These are phyloP conservation scores for Solanum gracilifrons DNA, from an alignment of 257 asterid species.

Conservation along the genomic window DNA sequence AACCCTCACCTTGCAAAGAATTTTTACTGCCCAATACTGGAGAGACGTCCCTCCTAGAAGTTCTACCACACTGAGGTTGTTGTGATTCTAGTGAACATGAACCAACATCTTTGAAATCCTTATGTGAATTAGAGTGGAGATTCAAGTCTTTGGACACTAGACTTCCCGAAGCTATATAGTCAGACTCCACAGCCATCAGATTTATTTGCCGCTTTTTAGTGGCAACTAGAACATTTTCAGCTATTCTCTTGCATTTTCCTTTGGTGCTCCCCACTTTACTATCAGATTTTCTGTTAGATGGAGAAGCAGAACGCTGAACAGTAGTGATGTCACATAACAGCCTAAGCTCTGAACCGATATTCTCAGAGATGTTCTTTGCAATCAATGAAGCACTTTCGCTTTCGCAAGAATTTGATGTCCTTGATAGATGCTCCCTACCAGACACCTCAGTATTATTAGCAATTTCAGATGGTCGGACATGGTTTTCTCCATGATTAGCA, in stretches of 20 bases:
- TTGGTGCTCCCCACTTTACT: constrained; percentile 39
- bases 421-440: constrained; percentile 42
- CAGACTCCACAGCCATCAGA: constrained; percentile 40
- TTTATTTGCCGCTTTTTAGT: constrained; percentile 60
- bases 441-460: constrained; percentile 27
- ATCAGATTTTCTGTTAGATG: constrained; percentile 29
- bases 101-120: constrained; percentile 11
- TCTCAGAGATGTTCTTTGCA: constrained; percentile 24
- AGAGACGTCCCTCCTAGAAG: constrained; percentile 44
- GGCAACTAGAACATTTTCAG: constrained; percentile 49
- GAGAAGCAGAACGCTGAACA: constrained; percentile 13
- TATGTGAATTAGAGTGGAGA: constrained; percentile 23
- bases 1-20: constrained; percentile 34
- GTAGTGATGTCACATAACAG: constrained; percentile 33
- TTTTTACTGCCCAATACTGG: constrained; percentile 23
- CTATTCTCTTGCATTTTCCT: constrained; percentile 76
- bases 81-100: constrained; percentile 30
- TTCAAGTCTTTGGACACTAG: constrained; percentile 32
- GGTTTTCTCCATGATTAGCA: constrained; percentile 35
- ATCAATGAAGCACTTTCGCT: constrained; percentile 57
- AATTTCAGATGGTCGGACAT: constrained; percentile 28
- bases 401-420: constrained; percentile 55
- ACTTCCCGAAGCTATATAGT: constrained; percentile 37
- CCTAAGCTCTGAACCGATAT: constrained; percentile 45
- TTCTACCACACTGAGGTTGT: constrained; percentile 44